Percentiles rank a stretch among this genome's conserved stretches.
phyloP scores from a whole-genome alignment of 768 basidiomycete species.

The Piloderma croceum region DNA sequence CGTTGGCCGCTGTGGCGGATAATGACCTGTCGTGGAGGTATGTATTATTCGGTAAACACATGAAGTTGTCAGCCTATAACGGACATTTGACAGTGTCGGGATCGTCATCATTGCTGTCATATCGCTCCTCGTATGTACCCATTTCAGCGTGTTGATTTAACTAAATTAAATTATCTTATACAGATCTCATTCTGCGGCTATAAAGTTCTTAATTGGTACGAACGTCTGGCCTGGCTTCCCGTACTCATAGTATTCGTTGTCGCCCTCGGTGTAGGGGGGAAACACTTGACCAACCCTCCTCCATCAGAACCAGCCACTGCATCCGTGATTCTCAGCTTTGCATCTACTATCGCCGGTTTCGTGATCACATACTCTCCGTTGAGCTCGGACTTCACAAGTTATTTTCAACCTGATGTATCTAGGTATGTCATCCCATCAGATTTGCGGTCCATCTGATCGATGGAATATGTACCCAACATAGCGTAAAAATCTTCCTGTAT shows the following conservation, averaged over 20 bases:
- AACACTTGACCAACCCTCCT: constrained; percentile 50
- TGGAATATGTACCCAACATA: constrained; percentile 16
- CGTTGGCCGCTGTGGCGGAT: constrained; percentile 49
- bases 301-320: constrained; percentile 51
- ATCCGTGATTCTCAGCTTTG: constrained; percentile 54
- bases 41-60: background rate
- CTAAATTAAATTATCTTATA: constrained; percentile 2
- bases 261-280: constrained; percentile 67
- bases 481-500: constrained; percentile 57
- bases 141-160: background rate
- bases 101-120: constrained; percentile 73
- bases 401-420: constrained; percentile 53
- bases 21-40: constrained; percentile 24
- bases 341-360: constrained; percentile 67
- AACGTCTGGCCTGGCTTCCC: constrained; percentile 72
- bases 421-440: constrained; percentile 34
- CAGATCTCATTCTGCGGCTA: constrained; percentile 65
- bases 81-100: constrained; percentile 49
- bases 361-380: constrained; percentile 57
- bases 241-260: constrained; percentile 69
- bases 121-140: constrained; percentile 49
- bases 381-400: constrained; percentile 71
- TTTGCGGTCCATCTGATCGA: constrained; percentile 7
- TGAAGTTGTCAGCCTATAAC: background rate
- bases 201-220: constrained; percentile 67